Evolutionary conservation across 2,329 filamentous ascomycete genomes (phyloP).

Genomic region (Pleomassaria siparia): DNA sequence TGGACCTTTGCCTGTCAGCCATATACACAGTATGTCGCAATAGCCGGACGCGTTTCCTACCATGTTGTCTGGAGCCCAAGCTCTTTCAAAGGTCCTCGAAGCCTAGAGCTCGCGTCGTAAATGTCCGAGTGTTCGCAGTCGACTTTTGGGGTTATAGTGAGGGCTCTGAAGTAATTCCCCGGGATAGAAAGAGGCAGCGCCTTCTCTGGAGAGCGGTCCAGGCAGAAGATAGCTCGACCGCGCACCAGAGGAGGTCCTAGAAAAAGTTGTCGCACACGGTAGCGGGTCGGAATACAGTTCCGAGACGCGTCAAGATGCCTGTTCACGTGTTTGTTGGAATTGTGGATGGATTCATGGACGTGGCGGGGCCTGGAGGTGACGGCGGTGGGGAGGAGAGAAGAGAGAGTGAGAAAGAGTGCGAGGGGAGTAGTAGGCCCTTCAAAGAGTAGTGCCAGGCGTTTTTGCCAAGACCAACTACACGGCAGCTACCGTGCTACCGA

Average conservation of each 20-base stretch:
- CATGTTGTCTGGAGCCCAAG: slow-evolving; percentile 31
- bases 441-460: slow-evolving; percentile 12
- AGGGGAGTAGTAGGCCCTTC: slow-evolving; percentile 24
- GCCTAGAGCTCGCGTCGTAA: slow-evolving; percentile 28
- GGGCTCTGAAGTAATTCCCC: slow-evolving; percentile 2
- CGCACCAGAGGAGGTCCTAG: slow-evolving; percentile 21
- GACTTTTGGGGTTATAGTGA: slow-evolving; percentile 14
- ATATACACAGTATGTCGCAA: neutral
- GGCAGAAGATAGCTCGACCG: slow-evolving; percentile 16
- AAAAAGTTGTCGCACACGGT: slow-evolving; percentile 36
- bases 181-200: slow-evolving; percentile 8
- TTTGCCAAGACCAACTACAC: neutral
- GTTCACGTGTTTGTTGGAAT: slow-evolving; percentile 46
- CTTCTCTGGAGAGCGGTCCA: slow-evolving; percentile 12
- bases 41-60: slow-evolving; percentile 25
- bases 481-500: slow-evolving; percentile 29
- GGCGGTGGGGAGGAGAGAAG: slow-evolving; percentile 33
- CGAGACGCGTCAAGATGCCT: slow-evolving; percentile 43
- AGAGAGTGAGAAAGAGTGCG: slow-evolving; percentile 40
- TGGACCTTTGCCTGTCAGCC: slow-evolving; percentile 67
- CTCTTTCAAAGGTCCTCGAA: slow-evolving; percentile 34
- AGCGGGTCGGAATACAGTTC: slow-evolving; percentile 34
- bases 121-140: slow-evolving; percentile 28
- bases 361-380: slow-evolving; percentile 29
- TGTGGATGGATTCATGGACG: slow-evolving; percentile 29